These are phyloP conservation scores for Blastobotrys serpentis DNA, from an alignment of 1,139 yeast species.

Conservation along the genomic window DNA sequence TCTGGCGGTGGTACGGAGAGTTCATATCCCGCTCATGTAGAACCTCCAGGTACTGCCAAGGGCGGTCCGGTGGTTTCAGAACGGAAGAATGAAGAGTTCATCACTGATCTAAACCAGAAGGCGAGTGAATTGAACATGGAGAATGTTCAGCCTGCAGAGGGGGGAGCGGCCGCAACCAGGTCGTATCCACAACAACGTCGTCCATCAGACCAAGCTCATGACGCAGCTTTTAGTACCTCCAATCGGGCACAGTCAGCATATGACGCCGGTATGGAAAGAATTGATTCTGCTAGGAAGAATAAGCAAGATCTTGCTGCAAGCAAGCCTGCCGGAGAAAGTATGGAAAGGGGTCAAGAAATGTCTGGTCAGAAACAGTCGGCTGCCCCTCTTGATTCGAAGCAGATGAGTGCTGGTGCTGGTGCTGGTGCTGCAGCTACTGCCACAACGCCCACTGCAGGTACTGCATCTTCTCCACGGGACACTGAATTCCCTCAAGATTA, in stretches of 20 bases:
- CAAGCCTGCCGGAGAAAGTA: neutral
- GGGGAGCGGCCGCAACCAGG: neutral
- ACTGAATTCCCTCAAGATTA: neutral
- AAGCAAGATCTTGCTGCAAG: conserved; percentile 1
- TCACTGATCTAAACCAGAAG: neutral
- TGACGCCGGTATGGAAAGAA: conserved; percentile 1
- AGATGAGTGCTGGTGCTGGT: too few relatives aligned
- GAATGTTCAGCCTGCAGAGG: neutral
- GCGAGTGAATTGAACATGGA: neutral
- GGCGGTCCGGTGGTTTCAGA: neutral
- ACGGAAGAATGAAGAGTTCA: neutral
- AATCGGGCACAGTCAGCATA: neutral
- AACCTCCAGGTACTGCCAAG: neutral
- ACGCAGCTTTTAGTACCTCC: neutral
- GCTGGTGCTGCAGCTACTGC: neutral
- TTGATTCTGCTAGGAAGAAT: neutral
- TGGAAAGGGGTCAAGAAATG: too few relatives aligned
- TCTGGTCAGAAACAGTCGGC: too few relatives aligned
- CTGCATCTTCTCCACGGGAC: conserved; percentile 3
- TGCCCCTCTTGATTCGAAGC: too few relatives aligned
- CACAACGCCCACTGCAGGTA: conserved; percentile 11
- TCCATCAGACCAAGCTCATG: neutral
- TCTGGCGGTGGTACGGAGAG: neutral
- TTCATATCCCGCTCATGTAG: neutral
- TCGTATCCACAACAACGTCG: neutral